Evolutionary conservation across 139 green algal species (phyloP).

Genomic region (Closterium sp.): DNA sequence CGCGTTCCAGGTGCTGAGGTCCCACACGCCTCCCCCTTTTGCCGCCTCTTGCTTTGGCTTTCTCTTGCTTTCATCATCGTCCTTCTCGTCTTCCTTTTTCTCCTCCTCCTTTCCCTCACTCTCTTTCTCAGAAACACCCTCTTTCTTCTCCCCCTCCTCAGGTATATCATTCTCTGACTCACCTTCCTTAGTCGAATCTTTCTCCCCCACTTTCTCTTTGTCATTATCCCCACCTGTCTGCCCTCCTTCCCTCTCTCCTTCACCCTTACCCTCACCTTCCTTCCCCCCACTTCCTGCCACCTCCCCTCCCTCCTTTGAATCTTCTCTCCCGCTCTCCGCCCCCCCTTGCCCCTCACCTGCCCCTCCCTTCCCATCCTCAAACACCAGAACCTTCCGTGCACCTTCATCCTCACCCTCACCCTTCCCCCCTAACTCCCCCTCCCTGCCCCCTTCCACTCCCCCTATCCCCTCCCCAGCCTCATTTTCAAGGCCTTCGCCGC

Average conservation of each 20-base stretch:
- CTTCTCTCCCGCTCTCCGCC: neutral
- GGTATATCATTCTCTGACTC: neutral
- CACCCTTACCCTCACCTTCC: neutral
- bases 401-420: neutral
- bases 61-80: neutral
- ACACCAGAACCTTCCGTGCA: neutral
- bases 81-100: neutral
- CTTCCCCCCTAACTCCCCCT: too few species aligned
- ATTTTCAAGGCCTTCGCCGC: neutral
- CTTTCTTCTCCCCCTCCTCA: neutral
- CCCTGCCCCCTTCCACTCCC: neutral
- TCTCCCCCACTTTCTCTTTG: neutral
- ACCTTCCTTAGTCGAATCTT: neutral
- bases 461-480: neutral
- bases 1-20: neutral
- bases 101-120: neutral
- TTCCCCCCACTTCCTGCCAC: neutral
- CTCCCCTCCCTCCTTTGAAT: neutral
- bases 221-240: neutral
- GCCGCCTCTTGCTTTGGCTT: neutral
- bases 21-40: neutral
- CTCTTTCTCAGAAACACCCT: neutral
- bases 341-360: neutral
- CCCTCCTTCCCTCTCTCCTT: neutral
- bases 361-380: neutral